Evolutionary conservation across 1,139 yeast species (phyloP).

Genomic region (Scheffersomyces insectosa): DNA sequence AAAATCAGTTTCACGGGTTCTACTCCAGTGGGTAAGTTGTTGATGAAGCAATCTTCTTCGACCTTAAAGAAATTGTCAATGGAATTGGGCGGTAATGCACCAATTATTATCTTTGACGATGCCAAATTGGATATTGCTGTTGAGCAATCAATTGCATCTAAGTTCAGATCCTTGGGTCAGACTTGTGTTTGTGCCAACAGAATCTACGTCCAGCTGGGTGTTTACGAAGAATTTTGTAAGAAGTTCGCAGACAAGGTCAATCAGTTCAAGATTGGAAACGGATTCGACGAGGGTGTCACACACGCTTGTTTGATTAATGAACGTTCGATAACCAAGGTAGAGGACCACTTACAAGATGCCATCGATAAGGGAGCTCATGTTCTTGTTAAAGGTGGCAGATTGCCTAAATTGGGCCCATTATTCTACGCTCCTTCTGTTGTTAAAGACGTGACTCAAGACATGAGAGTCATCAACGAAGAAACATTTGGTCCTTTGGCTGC

Average conservation of each 20-base stretch:
- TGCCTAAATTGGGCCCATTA: conserved; percentile 67
- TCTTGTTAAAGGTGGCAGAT: conserved; percentile 63
- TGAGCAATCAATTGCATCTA: conserved; percentile 55
- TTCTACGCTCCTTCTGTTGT: conserved; percentile 80
- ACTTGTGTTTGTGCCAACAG: conserved; percentile 85
- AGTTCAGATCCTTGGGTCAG: conserved; percentile 76
- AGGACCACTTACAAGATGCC: conserved; percentile 74
- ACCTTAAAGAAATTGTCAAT: conserved; percentile 82
- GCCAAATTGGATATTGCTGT: conserved; percentile 80
- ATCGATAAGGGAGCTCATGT: conserved; percentile 67
- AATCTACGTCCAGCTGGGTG: conserved; percentile 60
- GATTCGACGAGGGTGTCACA: conserved; percentile 62
- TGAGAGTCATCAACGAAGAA: conserved; percentile 70
- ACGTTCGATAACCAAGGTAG: conserved; percentile 67
- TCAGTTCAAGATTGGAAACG: conserved; percentile 68
- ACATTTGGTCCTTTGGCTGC: conserved; percentile 93
- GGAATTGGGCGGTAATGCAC: conserved; percentile 95
- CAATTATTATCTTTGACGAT: conserved; percentile 83
- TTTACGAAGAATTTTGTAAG: conserved; percentile 60
- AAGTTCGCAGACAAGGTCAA: conserved; percentile 54
- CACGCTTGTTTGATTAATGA: conserved; percentile 84
- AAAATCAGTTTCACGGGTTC: conserved; percentile 93
- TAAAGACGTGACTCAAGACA: conserved; percentile 61
- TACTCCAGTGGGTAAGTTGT: conserved; percentile 75
- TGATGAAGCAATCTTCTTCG: conserved; percentile 74